These are phyloP conservation scores for Eimeria praecox DNA, from an alignment of 169 alveolate genomes.

Conservation along the genomic window DNA sequence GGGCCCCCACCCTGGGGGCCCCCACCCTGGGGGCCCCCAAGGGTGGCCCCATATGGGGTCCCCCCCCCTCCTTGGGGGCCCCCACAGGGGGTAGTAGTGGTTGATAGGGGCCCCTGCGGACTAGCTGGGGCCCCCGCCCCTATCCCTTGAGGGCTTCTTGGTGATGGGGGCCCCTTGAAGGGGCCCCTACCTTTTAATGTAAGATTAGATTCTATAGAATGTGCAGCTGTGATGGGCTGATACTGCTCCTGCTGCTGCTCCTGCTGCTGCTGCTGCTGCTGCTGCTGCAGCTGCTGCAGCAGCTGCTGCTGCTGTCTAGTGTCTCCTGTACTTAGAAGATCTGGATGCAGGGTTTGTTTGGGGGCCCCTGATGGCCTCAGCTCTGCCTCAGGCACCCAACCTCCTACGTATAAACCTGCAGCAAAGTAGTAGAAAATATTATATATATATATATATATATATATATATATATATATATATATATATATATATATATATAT, in stretches of 20 bases:
- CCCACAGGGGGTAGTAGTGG: neutral
- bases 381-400: constrained; percentile 64
- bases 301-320: too few relatives aligned
- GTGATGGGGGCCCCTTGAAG: too few relatives aligned
- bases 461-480: too few relatives aligned
- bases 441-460: too few relatives aligned
- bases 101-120: neutral
- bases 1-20: neutral
- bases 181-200: too few relatives aligned
- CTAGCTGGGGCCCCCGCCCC: neutral
- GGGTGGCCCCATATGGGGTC: neutral
- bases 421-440: neutral
- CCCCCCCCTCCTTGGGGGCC: neutral
- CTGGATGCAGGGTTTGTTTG: neutral
- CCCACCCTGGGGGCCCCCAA: neutral
- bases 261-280: too few relatives aligned
- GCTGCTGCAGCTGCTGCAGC: neutral
- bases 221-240: neutral
- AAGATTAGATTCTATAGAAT: too few relatives aligned
- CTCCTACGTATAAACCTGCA: constrained; percentile 73
- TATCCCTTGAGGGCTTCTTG: neutral
- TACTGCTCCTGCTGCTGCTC: neutral
- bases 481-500: too few relatives aligned
- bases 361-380: constrained; percentile 14
- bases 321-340: too few relatives aligned